phyloP scores from a whole-genome alignment of 1,284 basidiomycete genomes.

The Vanrija humicola region DNA sequence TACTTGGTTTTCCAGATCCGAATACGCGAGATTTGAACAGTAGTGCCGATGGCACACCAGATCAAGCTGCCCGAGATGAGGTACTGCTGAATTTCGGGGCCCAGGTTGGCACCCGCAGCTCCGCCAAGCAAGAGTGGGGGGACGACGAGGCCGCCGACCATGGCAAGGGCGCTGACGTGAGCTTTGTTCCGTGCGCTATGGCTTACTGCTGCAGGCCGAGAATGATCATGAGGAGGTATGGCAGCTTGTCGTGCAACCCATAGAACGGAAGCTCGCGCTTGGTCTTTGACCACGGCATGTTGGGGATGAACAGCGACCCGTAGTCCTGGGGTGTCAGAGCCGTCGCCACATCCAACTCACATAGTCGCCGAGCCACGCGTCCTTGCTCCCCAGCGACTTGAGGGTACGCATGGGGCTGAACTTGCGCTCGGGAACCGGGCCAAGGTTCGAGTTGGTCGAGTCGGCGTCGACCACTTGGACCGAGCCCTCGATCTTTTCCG shows the following conservation, averaged over 20 bases:
- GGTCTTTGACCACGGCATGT: slow-evolving; percentile 27
- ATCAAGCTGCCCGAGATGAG: slow-evolving; percentile 34
- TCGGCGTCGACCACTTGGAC: slow-evolving; percentile 8
- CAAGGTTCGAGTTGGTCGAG: slow-evolving; percentile 9
- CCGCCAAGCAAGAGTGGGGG: slow-evolving; percentile 32
- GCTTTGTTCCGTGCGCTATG: neutral
- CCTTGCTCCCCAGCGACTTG: slow-evolving; percentile 19
- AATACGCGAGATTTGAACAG: slow-evolving; percentile 26
- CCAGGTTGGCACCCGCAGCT: slow-evolving; percentile 25
- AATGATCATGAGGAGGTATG: slow-evolving; percentile 31
- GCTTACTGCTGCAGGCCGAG: slow-evolving; percentile 34
- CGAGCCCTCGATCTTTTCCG: too few species aligned
- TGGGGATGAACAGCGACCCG: slow-evolving; percentile 28
- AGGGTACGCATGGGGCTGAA: slow-evolving; percentile 5
- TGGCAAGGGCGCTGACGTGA: slow-evolving; percentile 23
- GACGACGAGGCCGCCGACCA: slow-evolving; percentile 33
- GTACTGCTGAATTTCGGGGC: slow-evolving; percentile 26
- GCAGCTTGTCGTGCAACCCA: slow-evolving; percentile 25
- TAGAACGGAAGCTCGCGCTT: slow-evolving; percentile 32
- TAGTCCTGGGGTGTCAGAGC: slow-evolving; percentile 21
- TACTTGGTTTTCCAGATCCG: slow-evolving; percentile 23
- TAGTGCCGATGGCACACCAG: slow-evolving; percentile 30
- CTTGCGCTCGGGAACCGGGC: slow-evolving; percentile 10
- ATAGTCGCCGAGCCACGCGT: slow-evolving; percentile 34
- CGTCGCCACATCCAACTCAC: slow-evolving; percentile 14